Evolutionary conservation across 1,284 basidiomycete species (phyloP).

Genomic region (Ceratobasidium sp.): DNA sequence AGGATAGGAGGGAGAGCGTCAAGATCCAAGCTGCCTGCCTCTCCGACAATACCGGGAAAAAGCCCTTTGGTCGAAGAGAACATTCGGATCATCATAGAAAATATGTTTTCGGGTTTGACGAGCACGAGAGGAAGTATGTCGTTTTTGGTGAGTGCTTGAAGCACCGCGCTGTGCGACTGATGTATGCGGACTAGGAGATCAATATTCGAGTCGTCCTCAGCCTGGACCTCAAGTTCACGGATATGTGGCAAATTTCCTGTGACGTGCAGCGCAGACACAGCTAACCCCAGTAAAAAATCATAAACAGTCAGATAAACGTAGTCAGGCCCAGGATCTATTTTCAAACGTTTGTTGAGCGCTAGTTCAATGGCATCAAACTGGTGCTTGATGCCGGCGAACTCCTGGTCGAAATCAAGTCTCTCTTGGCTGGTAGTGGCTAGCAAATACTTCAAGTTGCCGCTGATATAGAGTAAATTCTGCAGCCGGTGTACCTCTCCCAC

Average conservation of each 20-base stretch:
- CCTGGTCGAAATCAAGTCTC: slow-evolving; percentile 3
- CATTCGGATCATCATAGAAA: slow-evolving; percentile 54
- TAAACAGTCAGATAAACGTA: slow-evolving; percentile 5
- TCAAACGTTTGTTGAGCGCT: slow-evolving; percentile 42
- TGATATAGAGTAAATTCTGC: slow-evolving; percentile 59
- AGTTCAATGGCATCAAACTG: slow-evolving; percentile 56
- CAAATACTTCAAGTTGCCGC: slow-evolving; percentile 57
- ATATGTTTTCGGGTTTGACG: slow-evolving; percentile 59
- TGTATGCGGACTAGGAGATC: slow-evolving; percentile 32
- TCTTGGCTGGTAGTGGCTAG: slow-evolving; percentile 41
- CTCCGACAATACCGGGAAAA: slow-evolving; percentile 55
- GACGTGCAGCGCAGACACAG: slow-evolving; percentile 25
- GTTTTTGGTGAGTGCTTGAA: slow-evolving; percentile 12
- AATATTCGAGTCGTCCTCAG: neutral
- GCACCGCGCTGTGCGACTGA: neutral
- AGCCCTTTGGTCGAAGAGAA: slow-evolving; percentile 56
- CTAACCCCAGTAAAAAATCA: slow-evolving; percentile 32
- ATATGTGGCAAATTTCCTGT: slow-evolving; percentile 36
- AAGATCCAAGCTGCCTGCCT: slow-evolving; percentile 31
- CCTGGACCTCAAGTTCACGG: neutral
- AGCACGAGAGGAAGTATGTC: slow-evolving; percentile 58
- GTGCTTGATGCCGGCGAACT: slow-evolving; percentile 48
- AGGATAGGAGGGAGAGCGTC: slow-evolving; percentile 27
- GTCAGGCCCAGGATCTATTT: neutral
- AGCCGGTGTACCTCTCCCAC: slow-evolving; percentile 56